Percentiles rank a stretch among this genome's conserved stretches.
These are phyloP conservation scores for Aurinia saxatilis DNA, from an alignment of 345 rosid species.

Conservation along the genomic window DNA sequence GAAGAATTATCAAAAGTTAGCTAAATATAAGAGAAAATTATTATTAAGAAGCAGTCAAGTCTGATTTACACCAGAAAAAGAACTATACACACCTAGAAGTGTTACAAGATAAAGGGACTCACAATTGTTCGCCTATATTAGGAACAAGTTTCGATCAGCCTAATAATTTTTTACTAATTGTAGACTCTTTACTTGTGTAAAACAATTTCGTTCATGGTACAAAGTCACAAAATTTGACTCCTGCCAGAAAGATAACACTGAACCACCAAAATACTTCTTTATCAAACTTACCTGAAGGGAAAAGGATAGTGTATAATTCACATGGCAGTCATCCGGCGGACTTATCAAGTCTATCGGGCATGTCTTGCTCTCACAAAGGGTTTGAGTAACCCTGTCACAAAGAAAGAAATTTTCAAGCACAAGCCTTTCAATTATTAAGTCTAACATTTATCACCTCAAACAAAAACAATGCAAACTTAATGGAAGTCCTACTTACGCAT, in stretches of 20 bases:
- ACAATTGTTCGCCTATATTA: constrained; percentile 2
- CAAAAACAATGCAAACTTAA: constrained; percentile 5
- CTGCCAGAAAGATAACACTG: not conserved
- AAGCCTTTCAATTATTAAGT: not conserved
- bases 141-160: constrained; percentile 5
- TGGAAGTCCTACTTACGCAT: constrained; percentile 63
- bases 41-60: constrained; percentile 10
- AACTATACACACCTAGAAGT: not conserved
- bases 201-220: not conserved
- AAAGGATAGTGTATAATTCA: constrained; percentile 82
- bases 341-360: constrained; percentile 87
- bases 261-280: constrained; percentile 16
- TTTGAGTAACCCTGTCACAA: constrained; percentile 57
- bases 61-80: constrained; percentile 1
- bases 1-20: not conserved
- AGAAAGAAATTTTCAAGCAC: not conserved
- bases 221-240: not conserved
- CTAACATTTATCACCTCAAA: not conserved
- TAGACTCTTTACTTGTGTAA: not conserved
- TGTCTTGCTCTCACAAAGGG: constrained; percentile 68
- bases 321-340: constrained; percentile 99
- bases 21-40: not conserved
- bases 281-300: constrained; percentile 69
- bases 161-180: not conserved
- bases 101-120: not conserved